These are phyloP conservation scores for Coniella lustricola DNA, from an alignment of 2,329 filamentous ascomycete species.

Conservation along the genomic window DNA sequence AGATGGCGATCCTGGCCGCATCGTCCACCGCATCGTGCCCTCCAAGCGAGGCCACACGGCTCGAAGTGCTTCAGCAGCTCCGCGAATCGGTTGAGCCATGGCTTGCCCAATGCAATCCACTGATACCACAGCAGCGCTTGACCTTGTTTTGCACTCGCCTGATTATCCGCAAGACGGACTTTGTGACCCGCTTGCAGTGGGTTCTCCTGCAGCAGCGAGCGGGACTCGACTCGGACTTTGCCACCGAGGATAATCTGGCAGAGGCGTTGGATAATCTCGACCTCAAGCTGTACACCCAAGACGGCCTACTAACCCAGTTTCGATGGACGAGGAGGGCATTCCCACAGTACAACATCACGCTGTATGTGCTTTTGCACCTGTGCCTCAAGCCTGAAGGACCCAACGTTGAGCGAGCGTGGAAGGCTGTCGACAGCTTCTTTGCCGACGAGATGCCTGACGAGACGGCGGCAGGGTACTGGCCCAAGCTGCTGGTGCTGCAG, in stretches of 20 bases:
- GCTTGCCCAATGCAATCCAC: slow-evolving; percentile 14
- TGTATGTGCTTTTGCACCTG: slow-evolving; percentile 16
- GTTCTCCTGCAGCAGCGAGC: slow-evolving; percentile 3
- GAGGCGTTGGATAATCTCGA: slow-evolving; percentile 11
- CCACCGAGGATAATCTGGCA: slow-evolving; percentile 20
- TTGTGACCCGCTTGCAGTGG: slow-evolving; percentile 15
- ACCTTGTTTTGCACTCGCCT: slow-evolving; percentile 2
- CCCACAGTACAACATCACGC: slow-evolving; percentile 13
- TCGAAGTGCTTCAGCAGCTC: background rate
- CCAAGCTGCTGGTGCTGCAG: slow-evolving; percentile 1
- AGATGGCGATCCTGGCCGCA: slow-evolving; percentile 36
- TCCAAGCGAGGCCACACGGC: slow-evolving; percentile 22
- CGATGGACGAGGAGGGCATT: slow-evolving; percentile 7
- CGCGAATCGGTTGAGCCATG: slow-evolving; percentile 1
- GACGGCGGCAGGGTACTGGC: background rate
- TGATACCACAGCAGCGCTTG: slow-evolving; percentile 14
- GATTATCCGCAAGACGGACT: slow-evolving; percentile 11
- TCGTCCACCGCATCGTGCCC: background rate
- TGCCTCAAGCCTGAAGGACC: slow-evolving; percentile 13
- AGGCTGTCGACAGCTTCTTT: background rate
- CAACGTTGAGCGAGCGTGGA: background rate
- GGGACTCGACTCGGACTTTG: slow-evolving; percentile 4
- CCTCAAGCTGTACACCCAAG: background rate
- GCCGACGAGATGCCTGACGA: background rate
- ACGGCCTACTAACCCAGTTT: slow-evolving; percentile 7